A percentile compares a stretch with the other conserved stretches of the same genome.
These are phyloP conservation scores for Candida rishiriensis DNA, from an alignment of 805 yeast species.

Conservation along the genomic window DNA sequence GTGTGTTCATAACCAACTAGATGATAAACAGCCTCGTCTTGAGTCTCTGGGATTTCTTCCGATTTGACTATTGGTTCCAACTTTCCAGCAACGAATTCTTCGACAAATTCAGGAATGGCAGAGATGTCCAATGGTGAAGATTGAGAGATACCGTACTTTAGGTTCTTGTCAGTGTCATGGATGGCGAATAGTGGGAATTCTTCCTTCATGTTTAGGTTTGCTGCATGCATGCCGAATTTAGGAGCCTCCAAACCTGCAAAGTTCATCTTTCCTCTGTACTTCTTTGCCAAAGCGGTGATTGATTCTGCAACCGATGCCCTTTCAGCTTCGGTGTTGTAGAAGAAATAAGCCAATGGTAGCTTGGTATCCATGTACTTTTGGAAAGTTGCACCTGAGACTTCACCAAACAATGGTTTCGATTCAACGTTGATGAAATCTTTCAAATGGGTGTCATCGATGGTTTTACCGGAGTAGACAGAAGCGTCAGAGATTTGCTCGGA, in stretches of 20 bases:
- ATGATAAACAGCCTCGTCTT: conserved; percentile 62
- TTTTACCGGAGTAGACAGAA: conserved; percentile 38
- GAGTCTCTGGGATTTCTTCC: conserved; percentile 79
- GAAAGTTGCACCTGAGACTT: conserved; percentile 77
- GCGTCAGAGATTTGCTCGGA: conserved; percentile 42
- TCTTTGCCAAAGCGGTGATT: conserved; percentile 63
- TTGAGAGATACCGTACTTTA: conserved; percentile 78
- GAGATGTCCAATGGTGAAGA: conserved; percentile 43
- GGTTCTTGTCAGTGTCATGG: conserved; percentile 64
- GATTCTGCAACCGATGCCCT: conserved; percentile 48
- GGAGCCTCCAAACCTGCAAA: conserved; percentile 86
- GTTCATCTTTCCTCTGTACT: conserved; percentile 73
- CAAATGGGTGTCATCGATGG: conserved; percentile 34
- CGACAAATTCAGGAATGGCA: conserved; percentile 58
- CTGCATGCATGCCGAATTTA: conserved; percentile 81
- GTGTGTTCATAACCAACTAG: conserved; percentile 85
- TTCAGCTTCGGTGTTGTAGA: conserved; percentile 68
- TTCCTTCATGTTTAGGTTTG: conserved; percentile 75
- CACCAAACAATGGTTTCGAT: conserved; percentile 81
- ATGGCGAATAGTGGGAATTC: conserved; percentile 88
- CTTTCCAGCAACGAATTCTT: conserved; percentile 58
- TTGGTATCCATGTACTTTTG: conserved; percentile 65
- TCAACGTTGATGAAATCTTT: conserved; percentile 52
- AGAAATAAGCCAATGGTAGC: conserved; percentile 82
- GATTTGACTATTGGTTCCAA: conserved; percentile 74